A percentile compares a stretch with the other conserved stretches of the same genome.
phyloP scores from a whole-genome alignment of 257 asterid genomes.

The Haberlea rhodopensis region DNA sequence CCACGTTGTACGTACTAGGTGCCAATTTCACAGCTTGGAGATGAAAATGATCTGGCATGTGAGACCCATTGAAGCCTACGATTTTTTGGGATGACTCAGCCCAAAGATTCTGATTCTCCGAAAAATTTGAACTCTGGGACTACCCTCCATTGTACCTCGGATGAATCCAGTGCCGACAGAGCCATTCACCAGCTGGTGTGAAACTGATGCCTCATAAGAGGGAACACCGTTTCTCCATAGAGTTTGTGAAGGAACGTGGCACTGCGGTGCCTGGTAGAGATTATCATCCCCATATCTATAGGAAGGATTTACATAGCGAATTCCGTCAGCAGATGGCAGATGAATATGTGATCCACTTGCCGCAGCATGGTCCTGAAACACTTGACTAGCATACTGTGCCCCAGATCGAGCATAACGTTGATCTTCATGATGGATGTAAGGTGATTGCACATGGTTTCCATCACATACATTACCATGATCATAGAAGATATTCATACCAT shows the following conservation, averaged over 20 bases:
- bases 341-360: conserved; percentile 56
- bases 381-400: conserved; percentile 53
- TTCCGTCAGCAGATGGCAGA: conserved; percentile 51
- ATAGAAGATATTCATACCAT: conserved; percentile 45
- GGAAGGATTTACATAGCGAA: conserved; percentile 56
- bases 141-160: conserved; percentile 49
- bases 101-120: conserved; percentile 63
- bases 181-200: conserved; percentile 60
- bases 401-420: conserved; percentile 53
- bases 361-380: conserved; percentile 61
- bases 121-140: conserved; percentile 52
- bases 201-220: conserved; percentile 48
- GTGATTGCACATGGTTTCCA: conserved; percentile 51
- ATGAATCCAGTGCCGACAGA: conserved; percentile 53
- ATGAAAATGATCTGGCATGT: conserved; percentile 49
- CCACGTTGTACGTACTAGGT: conserved; percentile 40
- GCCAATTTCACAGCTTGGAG: conserved; percentile 39
- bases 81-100: conserved; percentile 56
- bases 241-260: conserved; percentile 56
- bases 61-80: conserved; percentile 46
- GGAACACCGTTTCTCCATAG: conserved; percentile 83
- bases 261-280: conserved; percentile 59
- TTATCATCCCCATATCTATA: conserved; percentile 62
- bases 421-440: conserved; percentile 63
- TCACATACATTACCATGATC: conserved; percentile 58